A percentile compares a stretch with the other conserved stretches of the same genome.
These are phyloP conservation scores for Xylariaceae sp. DNA, from an alignment of 2,329 filamentous ascomycete genomes.

Conservation along the genomic window DNA sequence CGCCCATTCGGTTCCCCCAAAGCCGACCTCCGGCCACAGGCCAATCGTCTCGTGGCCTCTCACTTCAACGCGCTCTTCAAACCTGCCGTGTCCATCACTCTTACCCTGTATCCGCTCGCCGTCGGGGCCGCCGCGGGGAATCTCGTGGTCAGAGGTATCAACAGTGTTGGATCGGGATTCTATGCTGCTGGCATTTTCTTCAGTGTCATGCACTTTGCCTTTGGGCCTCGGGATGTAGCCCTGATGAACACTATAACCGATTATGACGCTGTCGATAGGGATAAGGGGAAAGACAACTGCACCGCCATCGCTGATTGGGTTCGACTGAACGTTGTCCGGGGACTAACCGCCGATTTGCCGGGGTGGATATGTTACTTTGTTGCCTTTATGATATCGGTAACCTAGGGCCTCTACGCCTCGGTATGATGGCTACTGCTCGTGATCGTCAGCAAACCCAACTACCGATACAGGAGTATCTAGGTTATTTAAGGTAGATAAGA, in stretches of 20 bases:
- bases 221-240: conserved; percentile 3
- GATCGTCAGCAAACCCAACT: too few species aligned
- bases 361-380: neutral
- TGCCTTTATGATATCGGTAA: neutral
- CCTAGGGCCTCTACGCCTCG: neutral
- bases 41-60: neutral
- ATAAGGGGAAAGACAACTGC: conserved; percentile 5
- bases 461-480: too few species aligned
- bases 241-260: conserved; percentile 3
- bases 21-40: neutral
- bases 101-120: neutral
- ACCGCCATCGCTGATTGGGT: conserved; percentile 6
- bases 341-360: conserved; percentile 1
- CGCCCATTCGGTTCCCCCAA: neutral
- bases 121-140: neutral
- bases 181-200: conserved; percentile 4
- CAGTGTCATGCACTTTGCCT: conserved; percentile 6
- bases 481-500: too few species aligned
- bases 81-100: neutral
- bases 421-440: too few species aligned
- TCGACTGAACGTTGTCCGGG: conserved; percentile 1
- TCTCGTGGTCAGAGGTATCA: neutral
- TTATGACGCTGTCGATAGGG: neutral
- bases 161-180: neutral
- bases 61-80: neutral